These are phyloP conservation scores for Vigna mungo DNA, from an alignment of 306 rosid genomes.

Conservation along the genomic window DNA sequence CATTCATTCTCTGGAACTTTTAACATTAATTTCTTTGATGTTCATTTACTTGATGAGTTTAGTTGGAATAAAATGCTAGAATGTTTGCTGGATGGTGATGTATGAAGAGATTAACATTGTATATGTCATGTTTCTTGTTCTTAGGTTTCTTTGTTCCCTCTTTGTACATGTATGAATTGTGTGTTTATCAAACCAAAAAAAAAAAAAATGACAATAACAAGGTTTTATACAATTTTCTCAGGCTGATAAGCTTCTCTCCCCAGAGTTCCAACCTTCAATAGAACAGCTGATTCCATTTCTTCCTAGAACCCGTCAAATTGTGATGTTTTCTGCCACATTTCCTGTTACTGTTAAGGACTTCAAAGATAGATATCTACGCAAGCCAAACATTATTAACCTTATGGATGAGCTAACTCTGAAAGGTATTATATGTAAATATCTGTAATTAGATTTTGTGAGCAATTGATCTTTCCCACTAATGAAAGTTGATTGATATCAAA, in stretches of 20 bases:
- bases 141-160: not conserved
- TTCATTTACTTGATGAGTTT: not conserved
- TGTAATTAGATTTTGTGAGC: too few species aligned
- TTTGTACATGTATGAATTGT: not conserved
- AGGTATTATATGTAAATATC: slow-evolving; percentile 63
- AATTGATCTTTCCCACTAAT: too few species aligned
- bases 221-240: slow-evolving; percentile 35
- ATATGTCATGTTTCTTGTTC: not conserved
- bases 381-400: slow-evolving; percentile 85
- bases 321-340: slow-evolving; percentile 98
- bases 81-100: not conserved
- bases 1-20: slow-evolving; percentile 2
- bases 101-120: not conserved
- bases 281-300: slow-evolving; percentile 88
- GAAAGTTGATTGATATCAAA: too few species aligned
- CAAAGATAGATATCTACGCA: slow-evolving; percentile 90
- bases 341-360: slow-evolving; percentile 98
- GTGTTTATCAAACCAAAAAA: not conserved
- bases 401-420: slow-evolving; percentile 98
- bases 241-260: slow-evolving; percentile 99
- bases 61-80: not conserved
- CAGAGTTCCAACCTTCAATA: slow-evolving; percentile 96
- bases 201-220: not conserved
- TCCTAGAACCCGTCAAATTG: slow-evolving; percentile 77
- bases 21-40: not conserved